Conservation (phyloP, 2,329 filamentous ascomycete genomes). For the Neurospora sp. region DNA sequence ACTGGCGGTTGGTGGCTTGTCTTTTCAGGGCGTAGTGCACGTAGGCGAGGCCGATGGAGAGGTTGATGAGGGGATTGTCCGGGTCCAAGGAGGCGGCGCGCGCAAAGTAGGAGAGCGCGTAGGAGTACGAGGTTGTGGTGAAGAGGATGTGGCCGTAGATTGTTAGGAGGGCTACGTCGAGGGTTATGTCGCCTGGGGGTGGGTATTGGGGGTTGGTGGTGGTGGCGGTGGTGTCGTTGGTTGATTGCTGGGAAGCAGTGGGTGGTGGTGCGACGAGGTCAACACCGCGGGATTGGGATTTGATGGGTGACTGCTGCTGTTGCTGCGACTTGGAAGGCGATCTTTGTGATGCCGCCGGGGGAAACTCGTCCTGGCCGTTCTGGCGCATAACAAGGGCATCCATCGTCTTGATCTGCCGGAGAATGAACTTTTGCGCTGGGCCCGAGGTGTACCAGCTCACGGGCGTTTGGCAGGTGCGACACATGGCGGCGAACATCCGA, state of each 20-base stretch:
- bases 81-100: conserved; percentile 66
- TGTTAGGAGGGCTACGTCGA: conserved; percentile 75
- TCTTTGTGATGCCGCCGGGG: conserved; percentile 5
- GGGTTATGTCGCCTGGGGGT: conserved; percentile 16
- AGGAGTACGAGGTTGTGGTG: conserved; percentile 71
- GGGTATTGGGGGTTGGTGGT: background rate
- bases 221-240: background rate
- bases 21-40: conserved; percentile 84
- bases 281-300: background rate
- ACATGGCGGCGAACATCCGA: conserved; percentile 71
- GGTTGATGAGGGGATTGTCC: conserved; percentile 64
- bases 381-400: conserved; percentile 52
- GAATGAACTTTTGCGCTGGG: conserved; percentile 79
- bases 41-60: conserved; percentile 75
- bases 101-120: conserved; percentile 81
- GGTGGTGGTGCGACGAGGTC: background rate
- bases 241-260: background rate
- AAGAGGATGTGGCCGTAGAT: conserved; percentile 87
- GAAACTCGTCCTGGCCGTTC: conserved; percentile 21
- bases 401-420: conserved; percentile 84
- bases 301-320: background rate
- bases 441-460: conserved; percentile 69
- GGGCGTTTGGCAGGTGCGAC: conserved; percentile 63
- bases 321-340: background rate
- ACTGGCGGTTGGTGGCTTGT: conserved; percentile 82